Base-by-base conservation (phyloP, 1,139 yeast species). In the Nadsonia commutata region DNA sequence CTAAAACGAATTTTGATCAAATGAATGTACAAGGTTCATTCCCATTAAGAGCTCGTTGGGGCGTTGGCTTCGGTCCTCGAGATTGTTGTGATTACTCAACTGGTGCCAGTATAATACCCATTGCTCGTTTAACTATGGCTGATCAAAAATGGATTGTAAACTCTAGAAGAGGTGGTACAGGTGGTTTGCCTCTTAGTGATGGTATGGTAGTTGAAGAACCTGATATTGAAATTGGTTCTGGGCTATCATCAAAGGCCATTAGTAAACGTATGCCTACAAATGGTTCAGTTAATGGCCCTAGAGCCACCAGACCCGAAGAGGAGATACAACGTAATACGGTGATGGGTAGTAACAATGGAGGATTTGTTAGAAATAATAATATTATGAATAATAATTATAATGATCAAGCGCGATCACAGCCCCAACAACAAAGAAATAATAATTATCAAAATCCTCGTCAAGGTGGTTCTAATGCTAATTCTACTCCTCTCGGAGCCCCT, bases 91-190 rank as follows among this genome's bases (percentile, higher is more conserved):
- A 90, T 62, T 90, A 90, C 61, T 90, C 81, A 58, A 80, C 80
- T 47, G 98, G 98, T 49, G 71, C 80, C 39, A 81, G 95, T 45
- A 74, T 86, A 20, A 84, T 90, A 49, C 96, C 97, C 22, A 67
- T 90, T 43, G 74, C 74, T 50, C 74, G 95, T 55, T 71, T 90
- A 53, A 90, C 98, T 0, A 98, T 90, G 46, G 95, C 96, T 18
- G 98, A 90, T 62, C 77, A 71, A 56, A 70, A 79, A 48, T 90
- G 98, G 98, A 77, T 85, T 21, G 82, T 78, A 21, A 70, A 72
- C 49, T 96, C 97, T 6, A 90, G 85, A 63, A 86, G 94, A 86
- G 98, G 98, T 53, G 98, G 98, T 53, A 83, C 96, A 42, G 94
- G 93, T 42, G 96, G 95, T 18, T 74, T 72, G 56, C 88, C 90